These are phyloP conservation scores for Cryphonectria carpinicola DNA, from an alignment of 2,329 filamentous ascomycete genomes.

Conservation along the genomic window DNA sequence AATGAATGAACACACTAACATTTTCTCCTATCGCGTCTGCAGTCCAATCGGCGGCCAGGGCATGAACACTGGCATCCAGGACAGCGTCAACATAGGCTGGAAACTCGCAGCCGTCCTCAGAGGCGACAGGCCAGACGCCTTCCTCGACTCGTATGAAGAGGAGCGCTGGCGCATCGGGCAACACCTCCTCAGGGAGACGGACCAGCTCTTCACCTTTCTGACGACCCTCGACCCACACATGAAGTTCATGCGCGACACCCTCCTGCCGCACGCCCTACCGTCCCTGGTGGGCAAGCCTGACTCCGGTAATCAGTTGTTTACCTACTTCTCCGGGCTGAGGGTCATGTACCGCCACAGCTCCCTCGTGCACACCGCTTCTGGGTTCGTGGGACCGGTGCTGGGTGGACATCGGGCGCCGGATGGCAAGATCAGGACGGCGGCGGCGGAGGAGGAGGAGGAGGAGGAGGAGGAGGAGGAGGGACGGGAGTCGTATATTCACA, in stretches of 20 bases:
- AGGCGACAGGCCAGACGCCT: conserved; percentile 32
- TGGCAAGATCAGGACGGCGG: conserved; percentile 34
- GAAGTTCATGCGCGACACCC: conserved; percentile 42
- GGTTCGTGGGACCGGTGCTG: conserved; percentile 41
- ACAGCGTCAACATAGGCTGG: conserved; percentile 59
- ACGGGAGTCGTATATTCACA: conserved; percentile 33
- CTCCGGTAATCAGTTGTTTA: conserved; percentile 36
- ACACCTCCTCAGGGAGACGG: conserved; percentile 38
- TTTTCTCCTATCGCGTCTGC: background rate
- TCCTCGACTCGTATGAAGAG: conserved; percentile 52
- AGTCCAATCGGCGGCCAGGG: conserved; percentile 58
- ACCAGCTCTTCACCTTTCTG: conserved; percentile 45
- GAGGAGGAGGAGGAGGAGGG: conserved; percentile 19
- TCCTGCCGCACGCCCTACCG: conserved; percentile 45
- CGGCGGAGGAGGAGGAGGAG: conserved; percentile 24
- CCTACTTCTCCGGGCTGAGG: conserved; percentile 46
- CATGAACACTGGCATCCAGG: conserved; percentile 60
- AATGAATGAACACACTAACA: background rate
- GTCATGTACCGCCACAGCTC: conserved; percentile 47
- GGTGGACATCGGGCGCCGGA: conserved; percentile 54
- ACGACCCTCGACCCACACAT: conserved; percentile 42
- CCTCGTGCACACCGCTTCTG: conserved; percentile 40
- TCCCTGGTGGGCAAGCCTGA: conserved; percentile 35
- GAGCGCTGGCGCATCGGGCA: conserved; percentile 53
- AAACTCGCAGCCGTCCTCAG: conserved; percentile 43